phyloP scores from a whole-genome alignment of 192 early-diverging fungal species.

The Entomortierella chlamydospora region DNA sequence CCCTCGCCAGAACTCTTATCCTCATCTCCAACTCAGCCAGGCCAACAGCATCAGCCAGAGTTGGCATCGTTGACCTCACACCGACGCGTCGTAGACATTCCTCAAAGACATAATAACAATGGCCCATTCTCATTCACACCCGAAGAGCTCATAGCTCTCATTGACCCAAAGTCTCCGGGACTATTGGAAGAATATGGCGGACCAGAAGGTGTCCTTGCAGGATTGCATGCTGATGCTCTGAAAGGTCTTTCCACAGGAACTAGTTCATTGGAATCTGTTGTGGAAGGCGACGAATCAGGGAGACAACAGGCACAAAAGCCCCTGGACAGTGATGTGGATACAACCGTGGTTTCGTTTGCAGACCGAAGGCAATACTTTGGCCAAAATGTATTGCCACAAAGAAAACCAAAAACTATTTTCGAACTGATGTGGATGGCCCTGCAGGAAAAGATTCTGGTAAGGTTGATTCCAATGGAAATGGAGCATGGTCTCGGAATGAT shows the following conservation, averaged over 20 bases:
- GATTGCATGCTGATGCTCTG: constrained; percentile 58
- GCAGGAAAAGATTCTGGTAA: constrained; percentile 83
- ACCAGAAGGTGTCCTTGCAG: constrained; percentile 60
- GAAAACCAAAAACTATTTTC: constrained; percentile 77
- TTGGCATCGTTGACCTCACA: neutral
- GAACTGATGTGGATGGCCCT: constrained; percentile 84
- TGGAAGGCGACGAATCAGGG: neutral
- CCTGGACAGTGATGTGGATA: neutral
- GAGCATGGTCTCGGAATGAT: too few relatives aligned
- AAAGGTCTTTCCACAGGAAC: constrained; percentile 57
- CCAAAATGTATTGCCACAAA: constrained; percentile 74
- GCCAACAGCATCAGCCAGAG: neutral
- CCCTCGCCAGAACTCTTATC: neutral
- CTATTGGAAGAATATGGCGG: constrained; percentile 60
- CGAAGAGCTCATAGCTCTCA: constrained; percentile 57
- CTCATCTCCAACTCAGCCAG: constrained; percentile 2
- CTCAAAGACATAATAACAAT: constrained; percentile 18
- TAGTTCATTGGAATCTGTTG: constrained; percentile 11
- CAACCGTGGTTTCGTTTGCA: constrained; percentile 40
- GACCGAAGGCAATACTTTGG: constrained; percentile 74
- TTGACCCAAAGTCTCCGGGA: constrained; percentile 70
- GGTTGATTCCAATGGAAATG: neutral
- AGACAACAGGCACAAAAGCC: neutral
- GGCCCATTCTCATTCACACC: constrained; percentile 67
- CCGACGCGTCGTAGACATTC: neutral